Evolutionary conservation across 108 stramenopile genomes (phyloP), one percentile per base, ranked within the genome.

Genomic region (Conticribra weissflogii): DNA sequence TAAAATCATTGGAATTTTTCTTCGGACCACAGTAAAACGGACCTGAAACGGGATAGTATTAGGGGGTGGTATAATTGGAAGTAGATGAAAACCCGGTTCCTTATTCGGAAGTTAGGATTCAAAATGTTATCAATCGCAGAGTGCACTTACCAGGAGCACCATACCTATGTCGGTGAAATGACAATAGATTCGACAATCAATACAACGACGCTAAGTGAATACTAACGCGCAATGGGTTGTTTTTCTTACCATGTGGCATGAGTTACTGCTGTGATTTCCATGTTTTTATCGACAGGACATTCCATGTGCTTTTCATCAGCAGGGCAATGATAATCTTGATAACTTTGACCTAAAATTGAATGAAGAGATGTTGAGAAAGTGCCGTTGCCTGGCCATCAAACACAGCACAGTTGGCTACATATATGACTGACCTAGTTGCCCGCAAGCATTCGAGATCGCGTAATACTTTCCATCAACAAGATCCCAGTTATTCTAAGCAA

Each of bases 281-380:
- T 81, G 3, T 76, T 45, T 29, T 51, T 50, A 66, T 81, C 74
- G 0, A 81, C 66, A 0, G 49, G 15, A 48, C 83, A 83, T 18
- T 71, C 70, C 79, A 83, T 81, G 53, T 83, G 74, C 18, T 23
- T 51, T 36, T 83, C 83, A 7, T 66, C 24, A 2, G 47, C 45
- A 14, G 74, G 44, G 41, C 83, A 83, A n/a, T 68, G 60, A 32
- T 81, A 81, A 28, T 76, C 69, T 58, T 75, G 69, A 57, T 83
- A 83, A 17, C 51, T 54, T 33, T 83, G 82, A 25, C 78, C 77
- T 0, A 79, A 57, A 59, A 47, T 63, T 30, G 7, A 7, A 28
- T 17, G 8, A 12, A 25, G 2, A 54, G 15, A 54, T 15, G 3
- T 2, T 3, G 19, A 54, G 2, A 22, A 1, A 54, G 27, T n/a